Conservation (phyloP, 2,329 filamentous ascomycete genomes). For the Fusarium miscanthi region DNA sequence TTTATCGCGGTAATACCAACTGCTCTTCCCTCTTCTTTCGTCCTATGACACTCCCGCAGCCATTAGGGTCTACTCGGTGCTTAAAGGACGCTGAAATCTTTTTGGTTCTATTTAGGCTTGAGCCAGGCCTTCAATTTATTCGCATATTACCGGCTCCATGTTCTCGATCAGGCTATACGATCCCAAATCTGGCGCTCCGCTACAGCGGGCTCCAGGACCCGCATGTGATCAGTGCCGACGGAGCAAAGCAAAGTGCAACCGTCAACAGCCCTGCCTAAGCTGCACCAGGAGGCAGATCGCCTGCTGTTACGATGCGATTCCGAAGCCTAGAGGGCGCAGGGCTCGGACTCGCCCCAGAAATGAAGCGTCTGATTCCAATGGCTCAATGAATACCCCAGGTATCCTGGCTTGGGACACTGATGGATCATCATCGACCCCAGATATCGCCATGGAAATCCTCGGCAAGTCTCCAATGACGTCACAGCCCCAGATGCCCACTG, state of each 20-base stretch:
- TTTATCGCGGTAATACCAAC: neutral
- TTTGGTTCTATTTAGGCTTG: neutral
- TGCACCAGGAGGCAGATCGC: neutral
- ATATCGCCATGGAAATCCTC: neutral
- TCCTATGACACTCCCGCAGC: neutral
- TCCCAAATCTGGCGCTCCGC: neutral
- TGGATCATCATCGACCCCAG: neutral
- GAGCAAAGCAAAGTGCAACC: slow-evolving; percentile 17
- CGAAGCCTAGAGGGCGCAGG: neutral
- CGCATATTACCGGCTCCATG: neutral
- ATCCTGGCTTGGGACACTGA: neutral
- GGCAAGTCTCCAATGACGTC: neutral
- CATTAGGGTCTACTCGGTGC: neutral
- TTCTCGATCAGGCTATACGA: slow-evolving; percentile 10
- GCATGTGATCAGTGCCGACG: slow-evolving; percentile 20
- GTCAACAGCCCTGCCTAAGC: slow-evolving; percentile 4
- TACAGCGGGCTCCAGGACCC: slow-evolving; percentile 7
- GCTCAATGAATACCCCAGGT: neutral
- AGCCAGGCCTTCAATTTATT: neutral
- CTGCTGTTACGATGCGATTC: slow-evolving; percentile 6
- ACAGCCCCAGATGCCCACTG: neutral
- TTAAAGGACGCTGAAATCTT: neutral
- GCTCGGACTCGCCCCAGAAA: neutral
- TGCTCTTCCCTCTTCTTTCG: neutral
- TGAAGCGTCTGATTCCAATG: neutral